Conservation (phyloP, 2,329 filamentous ascomycete species). For the Apiospora hydei region DNA sequence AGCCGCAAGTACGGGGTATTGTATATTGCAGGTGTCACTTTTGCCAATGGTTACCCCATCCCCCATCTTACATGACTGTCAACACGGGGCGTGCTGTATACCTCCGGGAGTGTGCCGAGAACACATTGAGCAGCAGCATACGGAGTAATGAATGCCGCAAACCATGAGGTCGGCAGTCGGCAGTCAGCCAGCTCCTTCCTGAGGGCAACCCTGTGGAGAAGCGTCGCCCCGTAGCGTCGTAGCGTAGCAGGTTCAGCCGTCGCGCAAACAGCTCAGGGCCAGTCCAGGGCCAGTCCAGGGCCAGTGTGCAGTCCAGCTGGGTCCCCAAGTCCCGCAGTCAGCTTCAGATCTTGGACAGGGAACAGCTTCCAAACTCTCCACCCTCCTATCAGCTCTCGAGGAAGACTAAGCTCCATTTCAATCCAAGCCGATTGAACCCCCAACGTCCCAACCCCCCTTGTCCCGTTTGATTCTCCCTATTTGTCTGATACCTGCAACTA, state of each 20-base stretch:
- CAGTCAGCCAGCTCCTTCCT: background rate
- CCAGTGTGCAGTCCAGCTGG: background rate
- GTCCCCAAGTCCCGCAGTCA: background rate
- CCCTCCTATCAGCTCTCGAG: background rate
- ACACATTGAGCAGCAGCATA: background rate
- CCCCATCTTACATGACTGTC: background rate
- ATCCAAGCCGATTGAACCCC: conserved; percentile 1
- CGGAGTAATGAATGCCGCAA: background rate
- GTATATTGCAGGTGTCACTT: background rate
- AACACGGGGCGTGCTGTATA: background rate
- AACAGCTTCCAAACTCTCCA: background rate
- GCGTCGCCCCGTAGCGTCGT: background rate
- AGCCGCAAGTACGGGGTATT: background rate
- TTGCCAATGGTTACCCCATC: background rate
- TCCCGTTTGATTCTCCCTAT: background rate
- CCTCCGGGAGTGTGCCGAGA: background rate
- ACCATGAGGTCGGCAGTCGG: conserved; percentile 1
- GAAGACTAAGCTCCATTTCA: background rate
- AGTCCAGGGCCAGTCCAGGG: too few relatives aligned
- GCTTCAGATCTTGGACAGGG: conserved; percentile 4
- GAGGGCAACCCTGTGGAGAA: background rate
- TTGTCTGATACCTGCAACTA: background rate
- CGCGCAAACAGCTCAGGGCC: background rate
- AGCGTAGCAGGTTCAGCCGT: background rate
- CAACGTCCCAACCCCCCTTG: background rate